Percentiles rank a stretch among this genome's conserved stretches.
Evolutionary conservation across 805 yeast genomes (phyloP).

Genomic region (Pichia phayaonensis): DNA sequence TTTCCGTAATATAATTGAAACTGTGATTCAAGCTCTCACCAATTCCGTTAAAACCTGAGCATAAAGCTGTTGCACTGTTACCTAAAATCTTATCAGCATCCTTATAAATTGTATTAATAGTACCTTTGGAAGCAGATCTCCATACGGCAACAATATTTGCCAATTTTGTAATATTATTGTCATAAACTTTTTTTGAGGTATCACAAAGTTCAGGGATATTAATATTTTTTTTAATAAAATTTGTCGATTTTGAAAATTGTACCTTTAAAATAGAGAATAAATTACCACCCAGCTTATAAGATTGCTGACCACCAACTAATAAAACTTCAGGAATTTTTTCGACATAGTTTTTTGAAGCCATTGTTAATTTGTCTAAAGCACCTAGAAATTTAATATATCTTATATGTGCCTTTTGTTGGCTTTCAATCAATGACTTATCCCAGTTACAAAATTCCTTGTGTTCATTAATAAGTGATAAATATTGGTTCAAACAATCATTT

Average conservation of each 20-base stretch:
- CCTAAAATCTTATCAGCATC: background rate
- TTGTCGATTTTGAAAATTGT: background rate
- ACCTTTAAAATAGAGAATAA: background rate
- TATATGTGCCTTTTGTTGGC: background rate
- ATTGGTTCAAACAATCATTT: slow-evolving; percentile 1
- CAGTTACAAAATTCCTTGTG: slow-evolving; percentile 8
- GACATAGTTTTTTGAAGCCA: background rate
- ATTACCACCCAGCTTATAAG: background rate
- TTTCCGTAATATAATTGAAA: background rate
- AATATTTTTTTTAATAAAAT: background rate
- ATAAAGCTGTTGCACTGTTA: background rate
- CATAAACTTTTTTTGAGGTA: background rate
- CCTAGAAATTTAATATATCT: background rate
- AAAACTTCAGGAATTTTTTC: background rate
- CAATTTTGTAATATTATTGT: background rate
- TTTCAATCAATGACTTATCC: slow-evolving; percentile 1
- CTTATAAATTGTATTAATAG: background rate
- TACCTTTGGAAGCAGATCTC: background rate
- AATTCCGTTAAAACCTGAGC: background rate
- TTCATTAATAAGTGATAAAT: background rate
- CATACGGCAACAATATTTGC: background rate
- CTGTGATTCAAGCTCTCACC: background rate
- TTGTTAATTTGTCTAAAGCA: background rate
- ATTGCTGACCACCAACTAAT: background rate
- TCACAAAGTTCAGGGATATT: background rate